Evolutionary conservation across 371 early-diverging fungal genomes (phyloP), one percentile per base, ranked within the genome.

Genomic region (Coemansia sp.): DNA sequence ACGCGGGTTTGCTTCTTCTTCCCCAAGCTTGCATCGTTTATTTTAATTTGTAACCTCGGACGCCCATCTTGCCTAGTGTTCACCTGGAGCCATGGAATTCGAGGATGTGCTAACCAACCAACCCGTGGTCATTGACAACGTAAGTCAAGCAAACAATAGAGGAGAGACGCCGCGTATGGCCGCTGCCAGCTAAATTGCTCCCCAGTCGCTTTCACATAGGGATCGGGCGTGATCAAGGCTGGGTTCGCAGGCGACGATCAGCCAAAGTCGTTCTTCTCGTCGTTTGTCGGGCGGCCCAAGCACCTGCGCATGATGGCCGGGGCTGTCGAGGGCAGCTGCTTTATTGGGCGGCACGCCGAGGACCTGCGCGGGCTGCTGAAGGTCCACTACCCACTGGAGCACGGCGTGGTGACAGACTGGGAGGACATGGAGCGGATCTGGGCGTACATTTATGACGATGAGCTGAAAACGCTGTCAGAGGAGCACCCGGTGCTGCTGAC

Each of bases 341-440:
- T 94, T 77, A 93, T 98, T 67, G 97, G 98, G 11, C 84, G 85
- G 54, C 90, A 90, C 74, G 97, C 96, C 6, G 94, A 95, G 79
- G 96, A 95, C 66, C 80, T 93, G 49, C 88, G 97, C 38, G 98
- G 97, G 10, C 82, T 96, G 56, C 84, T 96, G 57, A 87, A 88
- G 62, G 86, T 98, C 67, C 88, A 86, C 67, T 96, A 98, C 74
- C 98, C 98, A 43, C 87, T 97, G 71, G 92, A 95, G 80, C 95
- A 96, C 75, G 98, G 98, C 59, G 87, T 97, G 69, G 92, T 97
- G 39, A 92, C 88, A 36, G 88, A 95, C 80, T 98, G 98, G 93
- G 92, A 90, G 66, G 98, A 95, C 71, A 96, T 97, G 97, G 96
- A 96, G 80, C 84, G 86, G 67, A 94, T 98, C 63, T 98, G 98